Percentiles rank a stretch among this genome's conserved stretches.
phyloP scores from a whole-genome alignment of 1,139 yeast genomes.

The Candida pseudoviswanathii region DNA sequence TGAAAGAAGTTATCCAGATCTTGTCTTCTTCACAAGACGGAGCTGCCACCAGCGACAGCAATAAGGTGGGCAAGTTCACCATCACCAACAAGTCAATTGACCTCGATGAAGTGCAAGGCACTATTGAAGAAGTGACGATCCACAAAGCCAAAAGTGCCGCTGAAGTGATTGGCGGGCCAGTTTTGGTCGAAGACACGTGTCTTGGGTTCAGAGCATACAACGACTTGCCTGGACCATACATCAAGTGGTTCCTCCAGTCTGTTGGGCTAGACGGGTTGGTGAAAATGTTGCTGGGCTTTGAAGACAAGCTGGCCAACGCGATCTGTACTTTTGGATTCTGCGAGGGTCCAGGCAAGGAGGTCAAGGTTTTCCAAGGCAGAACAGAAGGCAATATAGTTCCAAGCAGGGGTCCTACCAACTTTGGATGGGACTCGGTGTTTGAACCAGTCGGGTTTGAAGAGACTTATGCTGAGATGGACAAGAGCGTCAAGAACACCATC shows the following conservation, averaged over 20 bases:
- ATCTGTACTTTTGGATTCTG: constrained; percentile 92
- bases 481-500: constrained; percentile 70
- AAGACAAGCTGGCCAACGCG: constrained; percentile 84
- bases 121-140: constrained; percentile 76
- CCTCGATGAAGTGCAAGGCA: constrained; percentile 88
- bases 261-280: constrained; percentile 76
- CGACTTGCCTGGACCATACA: constrained; percentile 86
- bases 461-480: constrained; percentile 94
- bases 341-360: constrained; percentile 75
- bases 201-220: constrained; percentile 80
- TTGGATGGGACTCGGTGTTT: constrained; percentile 96
- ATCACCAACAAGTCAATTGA: constrained; percentile 69
- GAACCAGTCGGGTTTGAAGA: constrained; percentile 69
- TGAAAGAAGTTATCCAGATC: constrained; percentile 79
- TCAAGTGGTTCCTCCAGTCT: constrained; percentile 82
- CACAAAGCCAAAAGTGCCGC: constrained; percentile 86
- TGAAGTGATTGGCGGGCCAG: constrained; percentile 61
- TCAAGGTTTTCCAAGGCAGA: constrained; percentile 78
- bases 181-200: constrained; percentile 93
- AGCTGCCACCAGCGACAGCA: constrained; percentile 12
- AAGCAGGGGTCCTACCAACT: constrained; percentile 74
- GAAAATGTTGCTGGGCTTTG: constrained; percentile 76
- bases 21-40: constrained; percentile 29
- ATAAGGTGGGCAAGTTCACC: constrained; percentile 51
- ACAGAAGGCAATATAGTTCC: constrained; percentile 80